A percentile compares a stretch with the other conserved stretches of the same genome.
phyloP scores from a whole-genome alignment of 306 rosid genomes.

The Glycine tomentella region DNA sequence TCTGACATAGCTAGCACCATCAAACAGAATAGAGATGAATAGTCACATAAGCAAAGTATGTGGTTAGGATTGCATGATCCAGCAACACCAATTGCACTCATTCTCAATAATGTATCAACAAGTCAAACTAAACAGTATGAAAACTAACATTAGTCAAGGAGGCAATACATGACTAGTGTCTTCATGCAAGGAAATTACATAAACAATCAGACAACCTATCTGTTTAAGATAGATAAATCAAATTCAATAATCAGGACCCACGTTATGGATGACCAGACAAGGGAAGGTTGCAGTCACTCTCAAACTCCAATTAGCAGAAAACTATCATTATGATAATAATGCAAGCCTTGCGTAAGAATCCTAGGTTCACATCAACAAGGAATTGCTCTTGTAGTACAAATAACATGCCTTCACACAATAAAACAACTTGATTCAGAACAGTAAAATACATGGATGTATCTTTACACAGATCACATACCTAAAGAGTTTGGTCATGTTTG shows the following conservation, averaged over 20 bases:
- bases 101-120: conserved; percentile 10
- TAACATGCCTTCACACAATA: not conserved
- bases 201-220: not conserved
- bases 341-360: conserved; percentile 13
- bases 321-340: not conserved
- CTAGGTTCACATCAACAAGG: conserved; percentile 19
- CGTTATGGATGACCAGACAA: conserved; percentile 22
- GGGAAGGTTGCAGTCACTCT: not conserved
- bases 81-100: conserved; percentile 22
- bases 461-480: not conserved
- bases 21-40: not conserved
- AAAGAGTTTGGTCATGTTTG: not conserved
- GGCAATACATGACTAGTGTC: not conserved
- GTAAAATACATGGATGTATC: not conserved
- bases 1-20: conserved; percentile 1
- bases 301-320: not conserved
- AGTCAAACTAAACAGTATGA: conserved; percentile 9
- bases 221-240: conserved; percentile 13
- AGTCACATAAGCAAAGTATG: conserved; percentile 5
- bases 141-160: not conserved
- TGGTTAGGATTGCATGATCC: conserved; percentile 20
- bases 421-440: no score
- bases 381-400: conserved; percentile 17
- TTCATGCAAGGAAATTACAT: conserved; percentile 1
- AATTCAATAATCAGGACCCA: not conserved